Conservation (phyloP, 1,139 yeast genomes). For the Yamadazyma atlantica region DNA sequence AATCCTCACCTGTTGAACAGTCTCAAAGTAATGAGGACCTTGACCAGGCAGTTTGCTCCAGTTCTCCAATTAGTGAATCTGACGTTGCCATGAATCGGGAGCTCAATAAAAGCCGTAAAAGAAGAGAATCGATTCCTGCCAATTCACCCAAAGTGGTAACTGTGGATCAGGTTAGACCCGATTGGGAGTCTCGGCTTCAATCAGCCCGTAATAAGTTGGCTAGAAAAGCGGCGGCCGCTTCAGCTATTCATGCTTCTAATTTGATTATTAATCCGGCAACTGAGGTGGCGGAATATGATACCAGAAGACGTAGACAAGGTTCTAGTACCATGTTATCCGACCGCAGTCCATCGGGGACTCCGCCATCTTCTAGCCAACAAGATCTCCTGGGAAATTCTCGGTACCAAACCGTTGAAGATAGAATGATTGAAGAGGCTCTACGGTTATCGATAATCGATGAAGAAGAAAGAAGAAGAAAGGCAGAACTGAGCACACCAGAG, state of each 20-base stretch:
- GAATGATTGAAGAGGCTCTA: constrained; percentile 84
- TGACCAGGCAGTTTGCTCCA: constrained; percentile 15
- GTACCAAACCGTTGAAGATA: constrained; percentile 53
- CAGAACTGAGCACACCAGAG: constrained; percentile 1
- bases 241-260: constrained; percentile 86
- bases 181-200: constrained; percentile 77
- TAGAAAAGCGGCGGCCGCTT: constrained; percentile 88
- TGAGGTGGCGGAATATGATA: constrained; percentile 19
- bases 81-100: constrained; percentile 14
- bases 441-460: constrained; percentile 71
- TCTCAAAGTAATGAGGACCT: constrained; percentile 8
- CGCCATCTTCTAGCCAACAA: constrained; percentile 4
- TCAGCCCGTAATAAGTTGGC: constrained; percentile 78
- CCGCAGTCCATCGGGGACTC: background rate
- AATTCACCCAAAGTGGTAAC: constrained; percentile 67
- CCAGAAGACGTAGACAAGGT: constrained; percentile 17
- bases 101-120: constrained; percentile 8
- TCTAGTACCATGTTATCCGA: constrained; percentile 10
- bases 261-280: constrained; percentile 41
- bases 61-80: constrained; percentile 12
- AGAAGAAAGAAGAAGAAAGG: constrained; percentile 48
- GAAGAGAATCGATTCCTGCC: constrained; percentile 55
- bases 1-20: constrained; percentile 1
- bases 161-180: constrained; percentile 83
- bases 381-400: constrained; percentile 10